Percentiles rank a stretch among this genome's conserved stretches.
Evolutionary conservation across 192 early-diverging fungal genomes (phyloP).

Genomic region (Coemansia sp.): DNA sequence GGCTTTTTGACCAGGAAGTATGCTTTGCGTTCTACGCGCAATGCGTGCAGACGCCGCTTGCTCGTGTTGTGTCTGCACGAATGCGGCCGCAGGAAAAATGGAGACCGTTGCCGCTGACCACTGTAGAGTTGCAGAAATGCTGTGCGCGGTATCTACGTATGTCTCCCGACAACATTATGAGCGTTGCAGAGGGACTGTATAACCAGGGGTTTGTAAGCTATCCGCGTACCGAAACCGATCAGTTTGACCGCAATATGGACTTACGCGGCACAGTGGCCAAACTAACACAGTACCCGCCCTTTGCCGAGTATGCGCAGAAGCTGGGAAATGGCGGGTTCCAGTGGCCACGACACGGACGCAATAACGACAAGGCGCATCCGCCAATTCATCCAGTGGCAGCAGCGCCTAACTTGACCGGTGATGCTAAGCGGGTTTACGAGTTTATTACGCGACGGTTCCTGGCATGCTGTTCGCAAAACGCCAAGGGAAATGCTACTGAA

Average conservation of each 20-base stretch:
- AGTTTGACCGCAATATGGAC: conserved; percentile 76
- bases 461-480: conserved; percentile 88
- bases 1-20: conserved; percentile 72
- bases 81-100: conserved; percentile 77
- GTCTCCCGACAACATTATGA: conserved; percentile 78
- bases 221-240: conserved; percentile 94
- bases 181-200: conserved; percentile 84
- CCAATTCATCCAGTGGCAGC: conserved; percentile 88
- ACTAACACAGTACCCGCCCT: conserved; percentile 54
- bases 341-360: conserved; percentile 73
- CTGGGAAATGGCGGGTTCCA: conserved; percentile 66
- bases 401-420: conserved; percentile 57
- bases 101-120: conserved; percentile 89
- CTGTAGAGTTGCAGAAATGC: conserved; percentile 88
- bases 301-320: conserved; percentile 54
- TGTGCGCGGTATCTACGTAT: conserved; percentile 70
- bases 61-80: conserved; percentile 58
- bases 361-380: conserved; percentile 96
- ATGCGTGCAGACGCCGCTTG: conserved; percentile 63
- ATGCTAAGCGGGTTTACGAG: conserved; percentile 78
- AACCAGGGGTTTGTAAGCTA: conserved; percentile 89
- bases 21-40: conserved; percentile 71
- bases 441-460: conserved; percentile 85
- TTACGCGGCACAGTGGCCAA: conserved; percentile 62
- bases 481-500: conserved; percentile 79